Evolutionary conservation across 2,329 filamentous ascomycete genomes (phyloP).

Genomic region (Botrytis squamosa): DNA sequence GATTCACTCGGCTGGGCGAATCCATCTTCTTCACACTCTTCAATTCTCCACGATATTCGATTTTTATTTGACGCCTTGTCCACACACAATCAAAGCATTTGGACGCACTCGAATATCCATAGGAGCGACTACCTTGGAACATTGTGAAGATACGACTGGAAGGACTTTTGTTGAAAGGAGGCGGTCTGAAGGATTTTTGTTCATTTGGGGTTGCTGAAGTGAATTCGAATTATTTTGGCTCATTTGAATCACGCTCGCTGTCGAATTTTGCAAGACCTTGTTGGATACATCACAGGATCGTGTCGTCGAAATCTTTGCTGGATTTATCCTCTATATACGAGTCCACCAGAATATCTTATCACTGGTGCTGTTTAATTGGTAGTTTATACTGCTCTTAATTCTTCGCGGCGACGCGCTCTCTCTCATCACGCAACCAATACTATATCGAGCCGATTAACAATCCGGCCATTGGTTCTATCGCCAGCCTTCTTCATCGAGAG

Average conservation of each 20-base stretch:
- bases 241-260: not conserved
- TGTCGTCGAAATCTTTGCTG: not conserved
- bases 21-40: not conserved
- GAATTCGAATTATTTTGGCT: not conserved
- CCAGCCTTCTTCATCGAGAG: not conserved
- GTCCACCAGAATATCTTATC: too few species aligned
- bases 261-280: not conserved
- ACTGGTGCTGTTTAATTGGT: not conserved
- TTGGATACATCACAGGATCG: not conserved
- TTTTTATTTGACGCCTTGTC: not conserved
- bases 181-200: not conserved
- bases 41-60: not conserved
- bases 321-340: not conserved
- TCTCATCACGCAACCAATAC: not conserved
- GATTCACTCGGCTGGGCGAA: constrained; percentile 4
- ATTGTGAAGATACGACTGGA: not conserved
- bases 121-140: not conserved
- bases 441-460: not conserved
- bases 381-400: not conserved
- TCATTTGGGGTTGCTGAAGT: not conserved
- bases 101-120: not conserved
- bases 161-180: not conserved
- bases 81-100: not conserved
- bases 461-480: not conserved
- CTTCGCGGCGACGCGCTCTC: not conserved